Percentiles rank a stretch among this genome's conserved stretches.
phyloP scores from a whole-genome alignment of 2,329 filamentous ascomycete species.

The Cryphonectria naterciae region DNA sequence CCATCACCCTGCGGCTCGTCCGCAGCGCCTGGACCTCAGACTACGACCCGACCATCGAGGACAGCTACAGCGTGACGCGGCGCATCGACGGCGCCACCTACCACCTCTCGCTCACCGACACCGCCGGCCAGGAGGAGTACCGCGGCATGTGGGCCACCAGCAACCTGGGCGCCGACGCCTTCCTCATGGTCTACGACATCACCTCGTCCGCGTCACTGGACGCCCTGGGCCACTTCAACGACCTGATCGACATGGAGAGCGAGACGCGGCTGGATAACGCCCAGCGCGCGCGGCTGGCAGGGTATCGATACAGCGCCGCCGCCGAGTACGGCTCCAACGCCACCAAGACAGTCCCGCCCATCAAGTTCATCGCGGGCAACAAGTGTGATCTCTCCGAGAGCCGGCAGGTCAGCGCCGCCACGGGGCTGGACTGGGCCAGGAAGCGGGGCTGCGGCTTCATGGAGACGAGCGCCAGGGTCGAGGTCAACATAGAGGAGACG shows the following conservation, averaged over 20 bases:
- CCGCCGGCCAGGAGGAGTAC: conserved; percentile 89
- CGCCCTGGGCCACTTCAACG: conserved; percentile 77
- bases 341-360: conserved; percentile 64
- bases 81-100: conserved; percentile 80
- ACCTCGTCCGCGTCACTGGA: conserved; percentile 70
- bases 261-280: conserved; percentile 70
- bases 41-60: conserved; percentile 80
- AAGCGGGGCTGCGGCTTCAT: conserved; percentile 79
- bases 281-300: conserved; percentile 53
- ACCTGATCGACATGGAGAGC: conserved; percentile 81
- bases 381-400: conserved; percentile 80
- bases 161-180: conserved; percentile 80
- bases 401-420: conserved; percentile 69
- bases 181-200: conserved; percentile 87
- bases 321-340: conserved; percentile 39
- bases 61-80: conserved; percentile 83
- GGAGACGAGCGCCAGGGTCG: conserved; percentile 83
- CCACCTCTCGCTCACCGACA: conserved; percentile 80
- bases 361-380: conserved; percentile 85
- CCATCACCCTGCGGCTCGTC: conserved; percentile 81
- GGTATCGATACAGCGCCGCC: conserved; percentile 41
- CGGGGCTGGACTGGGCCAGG: conserved; percentile 78
- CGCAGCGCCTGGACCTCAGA: conserved; percentile 83
- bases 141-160: conserved; percentile 82
- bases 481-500: conserved; percentile 89